Evolutionary conservation across 1,284 basidiomycete species (phyloP), one percentile per base, ranked within the genome.

Genomic region (Pseudozyma sp.): DNA sequence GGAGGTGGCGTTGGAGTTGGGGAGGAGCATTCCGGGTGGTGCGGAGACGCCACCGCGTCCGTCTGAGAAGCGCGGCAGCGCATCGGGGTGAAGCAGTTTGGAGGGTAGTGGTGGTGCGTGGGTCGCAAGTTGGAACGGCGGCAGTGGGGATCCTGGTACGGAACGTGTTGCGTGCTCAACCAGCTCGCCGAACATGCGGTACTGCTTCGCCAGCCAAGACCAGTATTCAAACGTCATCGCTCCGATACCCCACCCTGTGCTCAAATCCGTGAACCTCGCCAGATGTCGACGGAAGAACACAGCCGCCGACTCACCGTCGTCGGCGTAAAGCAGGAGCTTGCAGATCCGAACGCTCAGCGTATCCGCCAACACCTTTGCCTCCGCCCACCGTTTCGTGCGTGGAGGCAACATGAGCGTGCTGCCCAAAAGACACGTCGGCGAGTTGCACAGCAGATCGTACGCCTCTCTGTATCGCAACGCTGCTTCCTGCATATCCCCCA

Each of bases 171-270:
- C 78, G 11, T 61, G 51, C 14, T 78, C 78, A 11, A 79, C 37
- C 2, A 83, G 67, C 48, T 81, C 80, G 30, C 65, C 81, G 39
- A 83, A 71, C 42, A 82, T 47, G 8, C 61, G 57, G 47, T 80
- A 82, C 92, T 97, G 94, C 80, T 94, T 88, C 8, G 92, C 92
- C 54, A 94, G 88, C 96, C 95, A 99, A 75, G 91, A 92, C 96
- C 96, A 98, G 82, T 91, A 98, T 84, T 98, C 97, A 77, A 92
- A 97, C 0, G 93, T 97, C 78, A 94, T 92, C 78, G 94, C 93
- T n/a, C 94, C 94, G 56, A 98, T 97, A 4, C 93, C 94, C 96
- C 96, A 98, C 0, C 92, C 92, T 7, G 92, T 88, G 9, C 92
- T 94, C 60, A 98, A 89, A 74, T 95, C 93, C 7, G 90, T 89